Percentiles rank a stretch among this genome's conserved stretches.
These are phyloP conservation scores for Coniosporium apollinis DNA, from an alignment of 495 filamentous ascomycete species.

Conservation along the genomic window DNA sequence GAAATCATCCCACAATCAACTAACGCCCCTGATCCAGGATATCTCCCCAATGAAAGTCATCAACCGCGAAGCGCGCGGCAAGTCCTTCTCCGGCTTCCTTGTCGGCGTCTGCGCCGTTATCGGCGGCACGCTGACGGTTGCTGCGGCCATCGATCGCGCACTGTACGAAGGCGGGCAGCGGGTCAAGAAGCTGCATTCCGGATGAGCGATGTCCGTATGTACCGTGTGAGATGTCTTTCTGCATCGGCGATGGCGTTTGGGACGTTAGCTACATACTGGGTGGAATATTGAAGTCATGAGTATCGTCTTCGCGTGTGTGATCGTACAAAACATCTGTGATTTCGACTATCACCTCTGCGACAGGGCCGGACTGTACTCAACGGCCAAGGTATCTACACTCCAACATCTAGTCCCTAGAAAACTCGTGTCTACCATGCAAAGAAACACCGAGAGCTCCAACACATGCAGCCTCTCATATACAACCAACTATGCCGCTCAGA, in stretches of 20 bases:
- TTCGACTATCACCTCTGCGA: no score
- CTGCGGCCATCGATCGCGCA: slow-evolving; percentile 79
- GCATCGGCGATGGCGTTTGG: no score
- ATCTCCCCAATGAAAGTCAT: slow-evolving; percentile 99
- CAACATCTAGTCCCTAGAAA: neutral
- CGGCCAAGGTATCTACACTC: no score
- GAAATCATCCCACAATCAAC: no score
- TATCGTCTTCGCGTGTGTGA: no score
- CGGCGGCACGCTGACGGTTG: slow-evolving; percentile 88
- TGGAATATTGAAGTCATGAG: no score
- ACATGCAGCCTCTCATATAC: neutral
- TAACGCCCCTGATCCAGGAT: slow-evolving; percentile 46
- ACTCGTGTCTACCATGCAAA: neutral
- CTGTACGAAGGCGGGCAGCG: slow-evolving; percentile 75
- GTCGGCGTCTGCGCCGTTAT: slow-evolving; percentile 89
- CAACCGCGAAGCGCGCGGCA: slow-evolving; percentile 78
- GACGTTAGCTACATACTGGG: no score
- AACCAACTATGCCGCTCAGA: no score
- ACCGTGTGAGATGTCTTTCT: no score
- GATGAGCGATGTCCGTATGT: no score
- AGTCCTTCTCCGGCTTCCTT: slow-evolving; percentile 77
- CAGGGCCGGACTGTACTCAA: no score
- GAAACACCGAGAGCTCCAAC: neutral
- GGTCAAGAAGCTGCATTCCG: slow-evolving; percentile 66
- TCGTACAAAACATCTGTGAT: no score